A percentile compares a stretch with the other conserved stretches of the same genome.
These are phyloP conservation scores for Aureobasidium lini DNA, from an alignment of 2,329 filamentous ascomycete species.

Conservation along the genomic window DNA sequence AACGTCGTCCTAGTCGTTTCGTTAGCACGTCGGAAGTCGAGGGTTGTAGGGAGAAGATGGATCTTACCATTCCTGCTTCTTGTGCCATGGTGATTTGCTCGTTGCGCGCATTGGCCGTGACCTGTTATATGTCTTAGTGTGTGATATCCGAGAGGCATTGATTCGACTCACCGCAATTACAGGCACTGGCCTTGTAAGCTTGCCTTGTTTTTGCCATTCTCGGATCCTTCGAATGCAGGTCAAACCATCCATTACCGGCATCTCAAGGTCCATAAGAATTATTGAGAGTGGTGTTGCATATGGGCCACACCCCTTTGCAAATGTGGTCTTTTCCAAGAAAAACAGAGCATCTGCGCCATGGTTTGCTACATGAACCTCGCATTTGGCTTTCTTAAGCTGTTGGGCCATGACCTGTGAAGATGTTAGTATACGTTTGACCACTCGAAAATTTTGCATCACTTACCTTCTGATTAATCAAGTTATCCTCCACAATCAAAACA, in stretches of 20 bases:
- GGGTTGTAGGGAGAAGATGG: background rate
- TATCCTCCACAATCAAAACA: conserved; percentile 30
- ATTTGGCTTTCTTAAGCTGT: conserved; percentile 31
- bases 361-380: conserved; percentile 30
- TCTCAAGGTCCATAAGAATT: conserved; percentile 74
- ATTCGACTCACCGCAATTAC: conserved; percentile 60
- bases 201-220: conserved; percentile 55
- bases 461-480: conserved; percentile 34
- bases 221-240: conserved; percentile 64
- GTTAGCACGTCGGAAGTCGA: background rate
- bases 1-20: conserved; percentile 7
- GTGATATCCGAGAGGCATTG: background rate
- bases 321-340: conserved; percentile 24
- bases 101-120: conserved; percentile 68
- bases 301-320: conserved; percentile 4
- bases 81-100: conserved; percentile 68
- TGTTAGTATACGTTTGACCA: background rate
- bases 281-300: background rate
- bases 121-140: background rate
- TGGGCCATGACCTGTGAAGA: conserved; percentile 26
- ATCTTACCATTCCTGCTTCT: conserved; percentile 54
- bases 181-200: conserved; percentile 58
- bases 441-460: too few species aligned
- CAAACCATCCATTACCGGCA: conserved; percentile 77
- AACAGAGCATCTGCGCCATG: conserved; percentile 32